Base-by-base conservation (phyloP, 192 early-diverging fungal species). In the Cladochytrium replicatum region DNA sequence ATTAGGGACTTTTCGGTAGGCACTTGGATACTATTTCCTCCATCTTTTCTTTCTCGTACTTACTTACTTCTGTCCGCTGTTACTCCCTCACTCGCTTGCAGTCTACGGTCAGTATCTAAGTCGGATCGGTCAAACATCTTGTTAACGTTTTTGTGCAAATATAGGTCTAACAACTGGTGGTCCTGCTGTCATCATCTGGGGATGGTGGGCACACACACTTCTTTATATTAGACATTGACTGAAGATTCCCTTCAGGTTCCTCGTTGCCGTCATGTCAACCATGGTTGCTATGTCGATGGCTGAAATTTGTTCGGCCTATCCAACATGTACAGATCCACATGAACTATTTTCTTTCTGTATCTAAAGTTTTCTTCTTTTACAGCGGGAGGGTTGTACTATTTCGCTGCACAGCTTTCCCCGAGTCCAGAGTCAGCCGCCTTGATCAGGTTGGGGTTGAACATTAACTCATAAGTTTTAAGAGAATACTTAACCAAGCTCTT, bases 341-440 rank as follows among this genome's bases (percentile, higher is more conserved):
- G 27, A 15, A 11, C 7, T 2, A 60, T 5, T 48, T 27, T 6
- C 24, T 46, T 4, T 7, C 13, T 9, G 6, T 17, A 6, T 6
- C 6, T 21, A 11, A 7, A 15, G 9, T 11, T 21, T 11, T 8
- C 63, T 11, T 66, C 56, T 41, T 62, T 58, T 40, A 62, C 59
- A 40, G 52, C 53, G 41, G 63, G 62, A n/a, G 66, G 66, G 13
- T 52, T 68, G 21, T 68, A 68, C 56, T 68, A 64, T 51, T 69
- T 54, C 49, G 41, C 65, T 21, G 68, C 68, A 7, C 56, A 63
- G 41, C 54, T 71, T 9, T 42, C 61, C 0, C 23, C 30, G 19
- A 48, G 57, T 3, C 25, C n/a, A n/a, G n/a, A n/a, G n/a, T n/a
- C n/a, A n/a, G n/a, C n/a, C n/a, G n/a, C n/a, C n/a, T n/a, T n/a